Conservation (phyloP, 2,329 filamentous ascomycete species). For the Pezicula neosporulosa region DNA sequence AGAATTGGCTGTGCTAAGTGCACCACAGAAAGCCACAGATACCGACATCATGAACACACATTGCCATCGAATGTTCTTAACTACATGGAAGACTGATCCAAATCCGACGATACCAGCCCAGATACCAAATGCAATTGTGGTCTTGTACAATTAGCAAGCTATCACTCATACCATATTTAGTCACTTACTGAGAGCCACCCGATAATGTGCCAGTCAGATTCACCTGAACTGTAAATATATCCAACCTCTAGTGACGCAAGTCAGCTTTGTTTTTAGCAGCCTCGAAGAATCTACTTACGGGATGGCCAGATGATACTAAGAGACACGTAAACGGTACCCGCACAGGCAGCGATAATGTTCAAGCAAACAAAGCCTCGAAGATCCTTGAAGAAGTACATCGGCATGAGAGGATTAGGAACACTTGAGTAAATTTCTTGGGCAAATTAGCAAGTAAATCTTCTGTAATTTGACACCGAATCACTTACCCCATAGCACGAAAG, state of each 20-base stretch:
- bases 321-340: slow-evolving; percentile 24
- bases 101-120: background rate
- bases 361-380: slow-evolving; percentile 27
- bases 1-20: background rate
- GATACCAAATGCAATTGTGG: background rate
- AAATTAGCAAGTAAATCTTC: background rate
- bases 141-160: slow-evolving; percentile 3
- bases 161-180: no score
- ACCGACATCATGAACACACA: background rate
- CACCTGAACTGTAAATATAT: no score
- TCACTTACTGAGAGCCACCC: no score
- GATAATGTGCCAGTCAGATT: no score
- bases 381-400: slow-evolving; percentile 31
- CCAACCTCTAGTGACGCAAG: no score
- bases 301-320: slow-evolving; percentile 29
- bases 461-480: no score
- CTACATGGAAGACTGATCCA: background rate
- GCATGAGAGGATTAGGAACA: slow-evolving; percentile 18
- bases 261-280: no score
- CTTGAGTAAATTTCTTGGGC: slow-evolving; percentile 6
- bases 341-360: slow-evolving; percentile 25
- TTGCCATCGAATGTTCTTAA: background rate
- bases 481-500: slow-evolving; percentile 15
- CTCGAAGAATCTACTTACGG: background rate
- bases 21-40: background rate